phyloP scores from a whole-genome alignment of 331 rosid genomes.

The Pyracantha coccinea region DNA sequence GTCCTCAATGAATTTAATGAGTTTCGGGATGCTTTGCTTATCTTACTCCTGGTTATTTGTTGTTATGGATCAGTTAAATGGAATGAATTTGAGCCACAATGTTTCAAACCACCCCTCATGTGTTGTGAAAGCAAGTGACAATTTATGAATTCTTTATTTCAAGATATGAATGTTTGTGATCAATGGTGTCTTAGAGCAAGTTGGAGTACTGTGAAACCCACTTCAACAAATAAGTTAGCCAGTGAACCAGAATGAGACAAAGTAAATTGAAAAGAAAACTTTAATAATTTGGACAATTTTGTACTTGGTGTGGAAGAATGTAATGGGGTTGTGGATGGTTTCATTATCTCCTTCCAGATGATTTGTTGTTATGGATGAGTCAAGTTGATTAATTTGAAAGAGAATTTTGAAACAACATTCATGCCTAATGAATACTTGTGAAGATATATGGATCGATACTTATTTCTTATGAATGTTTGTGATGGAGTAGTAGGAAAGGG shows the following conservation, averaged over 20 bases:
- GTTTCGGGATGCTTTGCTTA: too few species aligned
- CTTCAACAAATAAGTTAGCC: background rate
- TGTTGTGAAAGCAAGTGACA: background rate
- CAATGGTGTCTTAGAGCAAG: background rate
- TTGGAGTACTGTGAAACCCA: background rate
- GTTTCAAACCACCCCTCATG: background rate
- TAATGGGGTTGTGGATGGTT: background rate
- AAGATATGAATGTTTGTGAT: background rate
- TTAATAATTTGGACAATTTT: background rate
- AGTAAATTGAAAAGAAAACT: background rate
- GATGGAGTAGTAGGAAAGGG: too few species aligned
- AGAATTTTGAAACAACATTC: background rate
- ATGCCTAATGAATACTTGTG: background rate
- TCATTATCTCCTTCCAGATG: background rate
- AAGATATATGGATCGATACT: background rate
- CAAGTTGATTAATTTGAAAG: background rate
- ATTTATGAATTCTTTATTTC: background rate
- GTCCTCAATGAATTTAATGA: too few species aligned
- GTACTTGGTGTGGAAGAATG: background rate
- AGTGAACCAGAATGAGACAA: background rate
- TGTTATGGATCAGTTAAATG: too few species aligned
- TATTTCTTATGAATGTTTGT: too few species aligned
- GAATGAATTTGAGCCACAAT: fast-evolving
- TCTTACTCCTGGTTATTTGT: too few species aligned
- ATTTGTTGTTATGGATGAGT: background rate